Evolutionary conservation across 805 yeast species (phyloP).

Genomic region (Kodamaea sagamina): DNA sequence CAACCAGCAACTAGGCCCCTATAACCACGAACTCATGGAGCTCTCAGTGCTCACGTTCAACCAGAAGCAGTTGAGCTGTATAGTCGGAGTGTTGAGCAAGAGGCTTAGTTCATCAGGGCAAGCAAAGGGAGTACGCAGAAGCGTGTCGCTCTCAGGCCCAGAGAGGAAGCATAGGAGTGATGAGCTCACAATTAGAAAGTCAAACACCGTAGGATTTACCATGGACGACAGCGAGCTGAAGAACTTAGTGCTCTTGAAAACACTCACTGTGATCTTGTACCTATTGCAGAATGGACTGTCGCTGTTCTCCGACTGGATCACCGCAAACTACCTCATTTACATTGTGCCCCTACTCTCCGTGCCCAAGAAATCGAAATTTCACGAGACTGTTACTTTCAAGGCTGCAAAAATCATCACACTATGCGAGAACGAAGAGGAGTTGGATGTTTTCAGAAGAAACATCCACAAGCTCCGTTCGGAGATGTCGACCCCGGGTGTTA

Average conservation of each 20-base stretch:
- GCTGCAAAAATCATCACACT: conserved; percentile 34
- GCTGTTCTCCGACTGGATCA: conserved; percentile 51
- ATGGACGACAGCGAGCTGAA: not conserved
- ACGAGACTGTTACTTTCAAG: conserved; percentile 40
- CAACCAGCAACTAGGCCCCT: conserved; percentile 56
- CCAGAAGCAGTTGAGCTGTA: conserved; percentile 38
- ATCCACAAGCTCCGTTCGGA: conserved; percentile 43
- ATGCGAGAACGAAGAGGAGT: conserved; percentile 32
- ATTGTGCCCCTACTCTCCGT: conserved; percentile 22
- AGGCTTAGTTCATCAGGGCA: conserved; percentile 40
- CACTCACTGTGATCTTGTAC: conserved; percentile 53
- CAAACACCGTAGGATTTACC: conserved; percentile 4
- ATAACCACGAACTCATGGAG: conserved; percentile 55
- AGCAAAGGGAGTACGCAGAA: conserved; percentile 22
- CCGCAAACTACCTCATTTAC: conserved; percentile 12
- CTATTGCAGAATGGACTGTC: conserved; percentile 55
- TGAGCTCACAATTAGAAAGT: not conserved
- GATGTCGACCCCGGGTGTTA: conserved; percentile 43
- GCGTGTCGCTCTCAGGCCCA: not conserved
- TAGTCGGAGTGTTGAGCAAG: conserved; percentile 42
- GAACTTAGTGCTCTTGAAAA: conserved; percentile 39
- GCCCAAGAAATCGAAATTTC: conserved; percentile 17
- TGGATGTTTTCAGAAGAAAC: conserved; percentile 42
- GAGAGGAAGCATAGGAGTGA: not conserved
- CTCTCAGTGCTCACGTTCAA: conserved; percentile 49